A percentile compares a stretch with the other conserved stretches of the same genome.
Evolutionary conservation across 371 early-diverging fungal genomes (phyloP).

Genomic region (Mucor velutinosus): DNA sequence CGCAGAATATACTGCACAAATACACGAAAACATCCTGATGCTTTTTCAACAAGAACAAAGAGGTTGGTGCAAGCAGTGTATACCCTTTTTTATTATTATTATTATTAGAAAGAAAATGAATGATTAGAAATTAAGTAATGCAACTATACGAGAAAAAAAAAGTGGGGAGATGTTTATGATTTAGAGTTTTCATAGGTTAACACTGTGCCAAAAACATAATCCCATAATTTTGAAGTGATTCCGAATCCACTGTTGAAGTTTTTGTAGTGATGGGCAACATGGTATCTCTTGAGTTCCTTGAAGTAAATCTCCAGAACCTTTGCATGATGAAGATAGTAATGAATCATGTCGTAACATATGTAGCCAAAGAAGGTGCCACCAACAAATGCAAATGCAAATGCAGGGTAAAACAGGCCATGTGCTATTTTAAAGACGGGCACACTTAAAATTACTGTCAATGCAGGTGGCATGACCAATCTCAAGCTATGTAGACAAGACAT

Average conservation of each 20-base stretch:
- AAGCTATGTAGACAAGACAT: constrained; percentile 47
- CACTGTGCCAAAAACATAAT: constrained; percentile 79
- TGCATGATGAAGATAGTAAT: constrained; percentile 96
- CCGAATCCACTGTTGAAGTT: constrained; percentile 87
- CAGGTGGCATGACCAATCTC: constrained; percentile 97
- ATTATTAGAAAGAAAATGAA: background rate
- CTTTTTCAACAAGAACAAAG: too few relatives aligned
- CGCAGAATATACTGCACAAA: too few relatives aligned
- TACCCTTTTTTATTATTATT: background rate
- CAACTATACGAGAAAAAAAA: background rate
- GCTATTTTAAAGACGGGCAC: constrained; percentile 59
- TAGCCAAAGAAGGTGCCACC: constrained; percentile 85
- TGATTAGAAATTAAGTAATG: background rate
- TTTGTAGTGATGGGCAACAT: constrained; percentile 95
- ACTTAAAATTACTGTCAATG: constrained; percentile 69
- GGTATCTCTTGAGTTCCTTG: constrained; percentile 89
- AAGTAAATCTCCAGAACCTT: constrained; percentile 70
- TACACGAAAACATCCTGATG: too few relatives aligned
- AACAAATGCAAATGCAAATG: constrained; percentile 62
- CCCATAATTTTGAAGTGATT: constrained; percentile 93
- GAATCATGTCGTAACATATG: constrained; percentile 87
- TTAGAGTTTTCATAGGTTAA: constrained; percentile 26
- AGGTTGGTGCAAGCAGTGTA: too few relatives aligned
- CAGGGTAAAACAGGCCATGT: constrained; percentile 53
- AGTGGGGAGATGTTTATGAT: background rate